Base-by-base conservation (phyloP, 2,329 filamentous ascomycete species). In the Ophiostoma sp. region DNA sequence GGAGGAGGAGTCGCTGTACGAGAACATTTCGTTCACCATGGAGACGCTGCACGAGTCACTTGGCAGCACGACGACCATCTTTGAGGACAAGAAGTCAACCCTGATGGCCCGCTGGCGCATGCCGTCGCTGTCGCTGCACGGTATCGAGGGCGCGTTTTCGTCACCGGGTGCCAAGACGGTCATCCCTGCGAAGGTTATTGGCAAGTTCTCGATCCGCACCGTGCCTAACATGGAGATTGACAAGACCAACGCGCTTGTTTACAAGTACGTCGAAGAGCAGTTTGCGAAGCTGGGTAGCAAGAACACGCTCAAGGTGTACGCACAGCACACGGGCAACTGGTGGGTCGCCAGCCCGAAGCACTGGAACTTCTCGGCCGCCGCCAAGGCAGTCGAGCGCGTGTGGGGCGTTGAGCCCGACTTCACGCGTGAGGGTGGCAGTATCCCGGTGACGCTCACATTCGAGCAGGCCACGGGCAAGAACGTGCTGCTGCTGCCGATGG, bases 391-490 rank as follows among this genome's bases (percentile, higher is more conserved):
- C 45, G 90, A 98, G 83, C 87, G 92, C 72, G 95, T 99, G 49
- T 99, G 93, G 86, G 91, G 91, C 67, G 90, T 97, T 67, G 85
- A 93, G 82, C 95, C 95, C 40, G 95, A 99, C 81, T 90, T 97
- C 79, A 99, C 95, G 55, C 87, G 95, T 71, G 95, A 99, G 82
- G 95, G 95, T 79, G 95, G 95, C 74, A 96, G 92, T 79, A 99
- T 99, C 74, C 95, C 95, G 3, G 92, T 99, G 66, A 99, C 95
- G 7, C 82, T 99, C 75, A 98, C 93, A 1, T 99, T 99, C 77
- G 95, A 99, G 83, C 89, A 97, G 82, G 93, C 95, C 18, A 97
- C 94, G 6, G 93, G 93, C 76, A 99, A 99, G 89, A 99, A 98
- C 76, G 94, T 98, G 58, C 82, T 99, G 69, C 83, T 99, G 73